Evolutionary conservation across 192 early-diverging fungal species (phyloP).

Genomic region (Coemansia asiatica): DNA sequence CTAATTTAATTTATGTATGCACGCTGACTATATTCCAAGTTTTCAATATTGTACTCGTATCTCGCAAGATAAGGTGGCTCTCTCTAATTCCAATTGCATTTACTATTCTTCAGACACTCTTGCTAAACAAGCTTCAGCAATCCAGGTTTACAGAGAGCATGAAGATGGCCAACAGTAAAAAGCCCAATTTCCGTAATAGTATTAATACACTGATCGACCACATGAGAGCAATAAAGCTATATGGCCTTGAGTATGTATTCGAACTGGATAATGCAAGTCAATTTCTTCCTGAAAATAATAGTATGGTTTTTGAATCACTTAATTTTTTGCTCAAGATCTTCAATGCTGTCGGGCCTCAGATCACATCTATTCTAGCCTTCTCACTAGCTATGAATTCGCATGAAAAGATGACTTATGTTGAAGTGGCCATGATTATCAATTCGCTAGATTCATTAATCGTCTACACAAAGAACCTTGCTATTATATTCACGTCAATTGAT

Average conservation of each 20-base stretch:
- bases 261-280: neutral
- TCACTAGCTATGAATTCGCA: neutral
- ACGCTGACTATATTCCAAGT: neutral
- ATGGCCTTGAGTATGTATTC: slow-evolving; percentile 4
- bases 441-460: neutral
- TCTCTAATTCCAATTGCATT: slow-evolving; percentile 1
- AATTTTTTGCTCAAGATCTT: neutral
- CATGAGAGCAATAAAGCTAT: slow-evolving; percentile 7
- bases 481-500: neutral
- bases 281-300: neutral
- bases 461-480: neutral
- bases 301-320: neutral
- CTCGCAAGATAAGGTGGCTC: neutral
- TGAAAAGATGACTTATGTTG: neutral
- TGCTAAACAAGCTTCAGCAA: neutral
- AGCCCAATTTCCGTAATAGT: neutral
- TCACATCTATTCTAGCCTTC: neutral
- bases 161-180: neutral
- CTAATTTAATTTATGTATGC: neutral
- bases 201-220: neutral
- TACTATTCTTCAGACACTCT: neutral
- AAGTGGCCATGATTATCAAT: slow-evolving; percentile 4
- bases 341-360: neutral
- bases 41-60: neutral
- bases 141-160: too few relatives aligned